These are phyloP conservation scores for Arachis stenosperma DNA, from an alignment of 306 rosid species.

Conservation along the genomic window DNA sequence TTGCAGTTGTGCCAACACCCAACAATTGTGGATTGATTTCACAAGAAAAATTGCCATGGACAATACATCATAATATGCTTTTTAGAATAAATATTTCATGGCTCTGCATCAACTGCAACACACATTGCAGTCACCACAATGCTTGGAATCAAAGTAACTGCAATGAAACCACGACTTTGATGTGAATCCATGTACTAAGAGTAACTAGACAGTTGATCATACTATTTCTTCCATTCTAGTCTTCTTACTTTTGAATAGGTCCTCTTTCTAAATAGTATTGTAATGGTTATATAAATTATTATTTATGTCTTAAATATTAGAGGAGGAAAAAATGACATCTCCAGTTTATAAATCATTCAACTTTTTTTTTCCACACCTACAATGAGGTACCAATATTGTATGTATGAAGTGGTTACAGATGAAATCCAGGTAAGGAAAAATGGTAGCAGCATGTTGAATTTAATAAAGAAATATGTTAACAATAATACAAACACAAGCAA, in stretches of 20 bases:
- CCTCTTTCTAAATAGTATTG: constrained; percentile 1
- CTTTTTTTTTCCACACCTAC: background rate
- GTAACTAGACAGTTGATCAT: constrained; percentile 12
- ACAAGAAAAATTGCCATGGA: constrained; percentile 5
- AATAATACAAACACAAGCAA: constrained; percentile 1
- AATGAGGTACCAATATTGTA: constrained; percentile 10
- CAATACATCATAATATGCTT: background rate
- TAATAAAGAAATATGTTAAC: constrained; percentile 2
- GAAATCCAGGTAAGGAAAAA: constrained; percentile 1
- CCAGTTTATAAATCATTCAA: background rate
- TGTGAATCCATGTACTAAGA: background rate
- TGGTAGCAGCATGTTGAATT: background rate
- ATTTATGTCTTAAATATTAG: constrained; percentile 15
- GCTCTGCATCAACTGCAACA: background rate
- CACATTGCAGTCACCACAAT: background rate
- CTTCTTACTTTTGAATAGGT: background rate
- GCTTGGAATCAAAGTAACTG: constrained; percentile 4
- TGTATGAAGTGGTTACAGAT: background rate
- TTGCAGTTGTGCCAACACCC: background rate
- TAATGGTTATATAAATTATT: constrained; percentile 12
- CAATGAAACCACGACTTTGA: background rate
- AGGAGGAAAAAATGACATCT: background rate
- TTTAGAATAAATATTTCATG: constrained; percentile 9
- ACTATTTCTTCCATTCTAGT: constrained; percentile 7
- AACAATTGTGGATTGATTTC: constrained; percentile 9